Percentiles rank a stretch among this genome's conserved stretches.
These are phyloP conservation scores for Barnettozyma sucrosica DNA, from an alignment of 805 yeast genomes.

Conservation along the genomic window DNA sequence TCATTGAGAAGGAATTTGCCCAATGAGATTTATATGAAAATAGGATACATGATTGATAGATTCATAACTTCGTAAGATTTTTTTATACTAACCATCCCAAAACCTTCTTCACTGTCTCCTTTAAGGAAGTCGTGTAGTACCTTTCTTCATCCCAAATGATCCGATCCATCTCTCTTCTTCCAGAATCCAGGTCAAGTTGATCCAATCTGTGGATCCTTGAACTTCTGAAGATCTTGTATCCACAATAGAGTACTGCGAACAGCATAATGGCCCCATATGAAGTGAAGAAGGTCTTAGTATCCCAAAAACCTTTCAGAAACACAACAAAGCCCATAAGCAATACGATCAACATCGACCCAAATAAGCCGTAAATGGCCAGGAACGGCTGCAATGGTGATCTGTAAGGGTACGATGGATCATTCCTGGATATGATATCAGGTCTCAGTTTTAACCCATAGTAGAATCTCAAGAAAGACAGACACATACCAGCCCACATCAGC, in stretches of 20 bases:
- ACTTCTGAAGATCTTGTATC: slow-evolving; percentile 54
- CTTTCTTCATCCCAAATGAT: slow-evolving; percentile 75
- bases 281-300: slow-evolving; percentile 54
- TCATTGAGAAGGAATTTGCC: slow-evolving; percentile 31
- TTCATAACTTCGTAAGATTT: background rate
- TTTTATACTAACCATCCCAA: slow-evolving; percentile 28
- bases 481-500: slow-evolving; percentile 74
- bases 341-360: slow-evolving; percentile 46
- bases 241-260: slow-evolving; percentile 44
- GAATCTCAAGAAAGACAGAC: slow-evolving; percentile 57
- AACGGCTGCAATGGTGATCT: slow-evolving; percentile 68
- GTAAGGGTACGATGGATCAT: slow-evolving; percentile 62
- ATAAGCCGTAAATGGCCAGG: slow-evolving; percentile 54
- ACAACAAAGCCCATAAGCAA: slow-evolving; percentile 58
- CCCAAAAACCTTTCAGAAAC: slow-evolving; percentile 54
- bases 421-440: slow-evolving; percentile 59
- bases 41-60: background rate
- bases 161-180: slow-evolving; percentile 78
- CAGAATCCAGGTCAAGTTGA: slow-evolving; percentile 75
- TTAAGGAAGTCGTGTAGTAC: slow-evolving; percentile 28
- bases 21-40: background rate
- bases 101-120: slow-evolving; percentile 24
- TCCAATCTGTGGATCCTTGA: slow-evolving; percentile 64
- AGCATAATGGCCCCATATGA: slow-evolving; percentile 57
- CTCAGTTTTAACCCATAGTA: slow-evolving; percentile 54